A percentile compares a stretch with the other conserved stretches of the same genome.
phyloP scores from a whole-genome alignment of 306 rosid species.

The barrel medic (Medicago truncatula) region MtrunA17r5.0-ANR NC_053044.1:55423001-55423500 shows the following conservation, averaged over 20 bases:
- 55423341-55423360: constrained; percentile 79
- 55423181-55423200: constrained; percentile 86
- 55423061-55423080: constrained; percentile 14
- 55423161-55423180: constrained; percentile 76
- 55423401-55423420: constrained; percentile 83
- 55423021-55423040: neutral
- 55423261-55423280: constrained; percentile 34
- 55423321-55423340: constrained; percentile 68
- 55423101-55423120: constrained; percentile 54
- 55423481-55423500: constrained; percentile 1
- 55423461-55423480: constrained; percentile 10
- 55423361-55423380: constrained; percentile 77
- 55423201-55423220: constrained; percentile 22
- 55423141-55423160: constrained; percentile 82
- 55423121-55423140: constrained; percentile 93
- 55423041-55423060: neutral
- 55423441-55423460: constrained; percentile 3
- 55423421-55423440: constrained; percentile 40
- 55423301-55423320: constrained; percentile 32
- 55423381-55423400: constrained; percentile 84
- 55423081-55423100: constrained; percentile 8
- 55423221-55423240: constrained; percentile 31
- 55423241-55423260: constrained; percentile 24
- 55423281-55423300: constrained; percentile 38
- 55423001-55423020: constrained; percentile 22